Conservation (phyloP, 1,284 basidiomycete species). For the Cystobasidium slooffiae region DNA sequence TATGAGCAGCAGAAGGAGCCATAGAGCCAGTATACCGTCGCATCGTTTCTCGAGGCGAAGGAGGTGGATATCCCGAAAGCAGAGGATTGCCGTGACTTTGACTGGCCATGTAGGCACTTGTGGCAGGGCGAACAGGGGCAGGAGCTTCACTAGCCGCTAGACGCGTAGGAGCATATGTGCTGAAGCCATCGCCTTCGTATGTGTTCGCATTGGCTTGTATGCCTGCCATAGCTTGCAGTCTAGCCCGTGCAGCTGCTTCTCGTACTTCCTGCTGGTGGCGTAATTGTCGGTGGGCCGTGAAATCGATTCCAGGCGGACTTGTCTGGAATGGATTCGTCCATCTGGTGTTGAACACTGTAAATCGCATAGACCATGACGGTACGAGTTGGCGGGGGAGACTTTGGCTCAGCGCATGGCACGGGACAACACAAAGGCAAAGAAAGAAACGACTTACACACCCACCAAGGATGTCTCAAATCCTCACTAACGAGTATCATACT, state of each 20-base stretch:
- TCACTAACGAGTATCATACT: constrained; percentile 28
- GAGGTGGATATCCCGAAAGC: not conserved
- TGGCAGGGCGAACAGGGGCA: not conserved
- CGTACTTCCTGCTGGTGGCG: not conserved
- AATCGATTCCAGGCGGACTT: constrained; percentile 5
- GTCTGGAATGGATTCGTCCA: constrained; percentile 12
- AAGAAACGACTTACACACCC: constrained; percentile 4
- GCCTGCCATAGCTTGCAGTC: not conserved
- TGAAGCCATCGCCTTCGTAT: constrained; percentile 5
- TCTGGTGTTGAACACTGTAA: constrained; percentile 8
- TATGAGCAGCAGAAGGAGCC: not conserved
- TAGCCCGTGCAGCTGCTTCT: not conserved
- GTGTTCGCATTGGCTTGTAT: not conserved
- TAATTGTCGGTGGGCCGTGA: constrained; percentile 11
- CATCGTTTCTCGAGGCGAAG: not conserved
- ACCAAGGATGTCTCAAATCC: constrained; percentile 27
- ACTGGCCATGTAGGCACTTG: not conserved
- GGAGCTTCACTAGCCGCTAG: not conserved
- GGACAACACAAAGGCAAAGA: not conserved
- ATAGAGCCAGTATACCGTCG: not conserved
- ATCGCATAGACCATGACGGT: not conserved
- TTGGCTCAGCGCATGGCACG: not conserved
- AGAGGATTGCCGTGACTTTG: not conserved
- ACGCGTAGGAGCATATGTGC: constrained; percentile 7
- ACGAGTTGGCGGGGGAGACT: not conserved